These are phyloP conservation scores for Populus euphratica DNA, from an alignment of 345 rosid genomes.

Conservation along the genomic window DNA sequence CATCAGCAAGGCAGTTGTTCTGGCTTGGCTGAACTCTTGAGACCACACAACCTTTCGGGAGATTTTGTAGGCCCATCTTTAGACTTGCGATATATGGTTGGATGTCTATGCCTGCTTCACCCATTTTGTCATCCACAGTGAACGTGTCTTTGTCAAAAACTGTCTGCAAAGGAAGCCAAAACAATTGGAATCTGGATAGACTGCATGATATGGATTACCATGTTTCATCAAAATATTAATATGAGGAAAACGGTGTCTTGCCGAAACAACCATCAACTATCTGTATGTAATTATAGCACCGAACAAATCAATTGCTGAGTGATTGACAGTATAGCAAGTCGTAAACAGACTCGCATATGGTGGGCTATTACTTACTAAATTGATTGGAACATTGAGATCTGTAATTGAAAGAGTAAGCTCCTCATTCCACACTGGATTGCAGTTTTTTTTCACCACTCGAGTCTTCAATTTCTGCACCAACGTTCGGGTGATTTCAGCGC, in stretches of 20 bases:
- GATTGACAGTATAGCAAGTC: not conserved
- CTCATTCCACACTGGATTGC: conserved; percentile 36
- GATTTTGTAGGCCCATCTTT: conserved; percentile 24
- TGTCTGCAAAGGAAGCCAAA: conserved; percentile 12
- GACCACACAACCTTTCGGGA: conserved; percentile 21
- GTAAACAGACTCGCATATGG: not conserved
- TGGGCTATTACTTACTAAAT: conserved; percentile 14
- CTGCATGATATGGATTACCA: not conserved
- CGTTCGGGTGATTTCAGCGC: not conserved
- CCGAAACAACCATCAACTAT: not conserved
- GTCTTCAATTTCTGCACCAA: conserved; percentile 31
- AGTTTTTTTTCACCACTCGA: conserved; percentile 16
- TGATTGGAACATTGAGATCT: conserved; percentile 21
- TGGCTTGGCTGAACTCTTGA: conserved; percentile 19
- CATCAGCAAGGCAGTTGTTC: conserved; percentile 27
- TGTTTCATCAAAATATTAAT: not conserved
- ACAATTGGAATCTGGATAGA: not conserved
- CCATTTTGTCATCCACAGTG: conserved; percentile 32
- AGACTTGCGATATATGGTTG: conserved; percentile 22
- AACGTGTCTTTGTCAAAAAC: conserved; percentile 32
- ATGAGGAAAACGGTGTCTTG: not conserved
- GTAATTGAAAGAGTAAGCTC: conserved; percentile 28
- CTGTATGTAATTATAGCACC: not conserved
- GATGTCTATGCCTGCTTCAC: conserved; percentile 29
- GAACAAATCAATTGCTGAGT: not conserved